These are phyloP conservation scores for Calycina herbarum DNA, from an alignment of 2,329 filamentous ascomycete species.

Conservation along the genomic window DNA sequence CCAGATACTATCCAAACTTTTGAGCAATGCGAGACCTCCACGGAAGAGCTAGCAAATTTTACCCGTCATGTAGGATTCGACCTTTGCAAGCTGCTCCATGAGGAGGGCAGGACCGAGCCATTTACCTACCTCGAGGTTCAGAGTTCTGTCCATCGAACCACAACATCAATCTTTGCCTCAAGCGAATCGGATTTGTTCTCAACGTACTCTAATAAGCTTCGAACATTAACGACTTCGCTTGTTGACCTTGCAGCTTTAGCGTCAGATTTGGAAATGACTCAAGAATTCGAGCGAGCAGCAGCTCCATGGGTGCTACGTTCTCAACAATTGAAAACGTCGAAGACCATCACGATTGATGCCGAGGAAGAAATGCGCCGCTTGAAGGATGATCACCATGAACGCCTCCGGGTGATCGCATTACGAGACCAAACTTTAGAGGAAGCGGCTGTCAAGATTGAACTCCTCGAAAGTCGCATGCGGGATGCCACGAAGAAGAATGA, in stretches of 20 bases:
- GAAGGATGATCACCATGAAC: constrained; percentile 77
- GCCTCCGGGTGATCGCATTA: constrained; percentile 68
- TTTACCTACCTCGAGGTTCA: constrained; percentile 68
- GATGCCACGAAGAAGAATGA: constrained; percentile 78
- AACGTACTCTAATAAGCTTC: constrained; percentile 66
- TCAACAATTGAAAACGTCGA: constrained; percentile 78
- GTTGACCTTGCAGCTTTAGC: constrained; percentile 71
- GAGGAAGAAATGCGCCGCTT: constrained; percentile 82
- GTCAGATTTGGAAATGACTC: constrained; percentile 68
- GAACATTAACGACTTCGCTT: constrained; percentile 62
- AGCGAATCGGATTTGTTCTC: constrained; percentile 70
- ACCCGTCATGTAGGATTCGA: constrained; percentile 64
- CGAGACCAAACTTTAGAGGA: constrained; percentile 85
- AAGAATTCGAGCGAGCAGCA: constrained; percentile 74
- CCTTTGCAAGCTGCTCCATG: constrained; percentile 65
- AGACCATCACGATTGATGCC: constrained; percentile 76
- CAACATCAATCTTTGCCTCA: constrained; percentile 50
- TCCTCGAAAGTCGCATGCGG: constrained; percentile 82
- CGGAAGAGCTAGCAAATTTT: constrained; percentile 65
- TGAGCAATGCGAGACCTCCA: constrained; percentile 65
- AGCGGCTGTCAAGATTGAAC: constrained; percentile 87
- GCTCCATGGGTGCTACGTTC: constrained; percentile 84
- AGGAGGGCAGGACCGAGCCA: constrained; percentile 69
- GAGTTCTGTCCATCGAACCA: constrained; percentile 58
- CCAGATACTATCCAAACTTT: constrained; percentile 69